Base-by-base conservation (phyloP, 768 basidiomycete species). In the Chalciporus pseudorubinellus region DNA sequence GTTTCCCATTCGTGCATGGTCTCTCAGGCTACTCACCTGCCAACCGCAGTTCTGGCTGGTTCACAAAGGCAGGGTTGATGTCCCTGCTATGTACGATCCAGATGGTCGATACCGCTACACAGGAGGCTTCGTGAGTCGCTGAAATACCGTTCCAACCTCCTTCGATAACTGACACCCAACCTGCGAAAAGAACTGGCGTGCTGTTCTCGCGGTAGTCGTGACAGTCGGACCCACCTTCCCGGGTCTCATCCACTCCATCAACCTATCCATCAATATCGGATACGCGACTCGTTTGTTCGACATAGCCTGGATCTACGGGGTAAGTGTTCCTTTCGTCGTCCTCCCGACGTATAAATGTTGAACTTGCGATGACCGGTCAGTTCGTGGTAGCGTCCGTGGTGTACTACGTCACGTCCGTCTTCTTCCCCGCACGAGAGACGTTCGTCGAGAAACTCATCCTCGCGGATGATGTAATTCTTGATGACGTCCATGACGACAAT, bases 21-120 rank as follows among this genome's bases (percentile, higher is more conserved):
- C 40, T 34, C 8, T 22, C n/a, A n/a, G n/a, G n/a, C n/a, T n/a
- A n/a, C n/a, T n/a, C n/a, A n/a, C n/a, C n/a, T n/a, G n/a, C n/a
- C n/a, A n/a, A n/a, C 54, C 41, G n/a, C 61, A 89, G 81, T 92
- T 87, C 63, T 93, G 87, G 87, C 64, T 93, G 43, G 74, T 95
- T 14, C 87, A 91, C 62, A 73, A 69, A 53, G 72, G 83, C 26
- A 81, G 79, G 20, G 82, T 92, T 9, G 87, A 94, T 61, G 87
- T 94, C 2, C 87, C 89, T 4, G 82, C 87, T 3, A 85, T 95
- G 79, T 95, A 93, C 63, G 78, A 83, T 58, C 90, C 88, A 16
- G 70, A 81, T 40, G 89, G 89, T 2, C 77, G 86, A 52, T 95
- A 94, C 66, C 72, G 77, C n/a, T 95, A 92, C 67, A 80, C 74